Conservation (phyloP, 768 basidiomycete genomes). For the Termitomyces sp. region DNA sequence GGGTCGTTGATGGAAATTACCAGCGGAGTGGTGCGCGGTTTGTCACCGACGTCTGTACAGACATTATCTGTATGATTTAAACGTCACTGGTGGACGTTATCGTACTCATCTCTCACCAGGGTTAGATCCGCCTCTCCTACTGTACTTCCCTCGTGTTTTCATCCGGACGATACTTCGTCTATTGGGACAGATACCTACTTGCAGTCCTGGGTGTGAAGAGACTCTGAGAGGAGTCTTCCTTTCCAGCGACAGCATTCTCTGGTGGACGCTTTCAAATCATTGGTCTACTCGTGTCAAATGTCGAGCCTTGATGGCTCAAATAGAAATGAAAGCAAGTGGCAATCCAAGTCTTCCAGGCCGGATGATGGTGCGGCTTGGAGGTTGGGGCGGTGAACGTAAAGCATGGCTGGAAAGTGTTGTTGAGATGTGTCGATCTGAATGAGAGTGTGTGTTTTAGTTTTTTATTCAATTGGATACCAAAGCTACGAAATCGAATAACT, state of each 20-base stretch:
- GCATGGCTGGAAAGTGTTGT: conserved; percentile 34
- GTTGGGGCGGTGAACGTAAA: conserved; percentile 39
- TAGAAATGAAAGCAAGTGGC: conserved; percentile 19
- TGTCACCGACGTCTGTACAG: conserved; percentile 35
- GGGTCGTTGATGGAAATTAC: conserved; percentile 53
- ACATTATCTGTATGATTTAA: conserved; percentile 41
- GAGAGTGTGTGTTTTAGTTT: background rate
- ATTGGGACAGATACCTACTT: conserved; percentile 25
- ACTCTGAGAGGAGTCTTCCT: conserved; percentile 35
- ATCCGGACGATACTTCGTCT: conserved; percentile 47
- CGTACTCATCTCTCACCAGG: conserved; percentile 28
- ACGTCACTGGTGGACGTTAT: background rate
- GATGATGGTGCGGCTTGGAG: conserved; percentile 45
- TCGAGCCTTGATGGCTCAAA: conserved; percentile 20
- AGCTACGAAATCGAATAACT: background rate
- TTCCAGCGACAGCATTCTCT: conserved; percentile 42
- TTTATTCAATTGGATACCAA: background rate
- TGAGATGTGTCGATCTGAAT: conserved; percentile 18
- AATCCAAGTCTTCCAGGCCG: conserved; percentile 19
- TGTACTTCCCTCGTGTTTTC: conserved; percentile 57
- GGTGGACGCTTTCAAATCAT: conserved; percentile 45
- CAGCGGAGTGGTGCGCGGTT: conserved; percentile 20
- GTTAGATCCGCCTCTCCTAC: conserved; percentile 58
- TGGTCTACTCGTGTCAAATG: conserved; percentile 19
- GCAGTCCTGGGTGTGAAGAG: conserved; percentile 47